Conservation (phyloP, 768 basidiomycete species). For the Russula vinacea region DNA sequence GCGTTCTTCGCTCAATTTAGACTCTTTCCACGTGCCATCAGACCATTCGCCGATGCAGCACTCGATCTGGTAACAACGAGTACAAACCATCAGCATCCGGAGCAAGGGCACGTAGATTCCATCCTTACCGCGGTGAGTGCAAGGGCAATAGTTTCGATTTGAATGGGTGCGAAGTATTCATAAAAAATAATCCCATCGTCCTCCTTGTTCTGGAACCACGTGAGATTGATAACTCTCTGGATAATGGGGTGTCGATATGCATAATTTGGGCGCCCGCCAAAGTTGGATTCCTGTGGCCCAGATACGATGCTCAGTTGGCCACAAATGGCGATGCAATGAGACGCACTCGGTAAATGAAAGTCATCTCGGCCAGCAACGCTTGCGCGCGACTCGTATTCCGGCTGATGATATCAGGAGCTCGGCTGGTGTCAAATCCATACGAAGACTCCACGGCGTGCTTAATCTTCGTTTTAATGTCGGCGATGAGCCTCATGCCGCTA, state of each 20-base stretch:
- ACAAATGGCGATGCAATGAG: background rate
- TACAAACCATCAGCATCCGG: background rate
- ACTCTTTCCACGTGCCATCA: background rate
- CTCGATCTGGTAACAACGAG: slow-evolving; percentile 8
- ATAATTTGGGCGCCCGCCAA: background rate
- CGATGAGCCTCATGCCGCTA: background rate
- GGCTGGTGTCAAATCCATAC: slow-evolving; percentile 19
- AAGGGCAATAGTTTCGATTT: slow-evolving; percentile 7
- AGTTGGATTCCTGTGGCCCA: background rate
- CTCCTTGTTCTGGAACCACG: slow-evolving; percentile 14
- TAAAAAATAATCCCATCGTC: slow-evolving; percentile 4
- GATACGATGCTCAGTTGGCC: background rate
- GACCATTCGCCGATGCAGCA: slow-evolving; percentile 22
- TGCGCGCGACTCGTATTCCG: background rate
- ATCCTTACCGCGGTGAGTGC: slow-evolving; percentile 14
- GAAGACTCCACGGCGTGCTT: background rate
- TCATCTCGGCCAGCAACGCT: background rate
- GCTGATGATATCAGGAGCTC: slow-evolving; percentile 1
- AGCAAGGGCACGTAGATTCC: background rate
- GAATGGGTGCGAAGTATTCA: slow-evolving; percentile 8
- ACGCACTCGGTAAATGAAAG: slow-evolving; percentile 15
- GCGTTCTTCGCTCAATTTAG: background rate
- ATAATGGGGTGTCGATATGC: slow-evolving; percentile 16
- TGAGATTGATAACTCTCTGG: slow-evolving; percentile 19
- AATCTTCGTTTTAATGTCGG: background rate